Evolutionary conservation across 140 eudicot genomes (phyloP).

Genomic region (Senecio squalidus): DNA sequence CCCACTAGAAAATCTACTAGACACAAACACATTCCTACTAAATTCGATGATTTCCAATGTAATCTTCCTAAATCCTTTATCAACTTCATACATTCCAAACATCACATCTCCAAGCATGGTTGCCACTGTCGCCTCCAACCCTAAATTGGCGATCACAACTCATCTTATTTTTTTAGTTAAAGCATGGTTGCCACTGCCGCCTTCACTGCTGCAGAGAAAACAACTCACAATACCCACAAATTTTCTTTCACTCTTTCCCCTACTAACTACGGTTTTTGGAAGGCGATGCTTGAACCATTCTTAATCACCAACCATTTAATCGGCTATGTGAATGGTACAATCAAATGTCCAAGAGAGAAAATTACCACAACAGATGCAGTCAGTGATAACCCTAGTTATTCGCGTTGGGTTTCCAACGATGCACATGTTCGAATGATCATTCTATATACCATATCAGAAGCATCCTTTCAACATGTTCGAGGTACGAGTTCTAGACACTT

Average conservation of each 20-base stretch:
- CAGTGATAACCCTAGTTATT: no score
- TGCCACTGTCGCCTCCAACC: neutral
- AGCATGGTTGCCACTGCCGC: neutral
- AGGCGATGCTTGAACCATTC: no score
- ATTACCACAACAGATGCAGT: no score
- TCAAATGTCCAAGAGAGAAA: no score
- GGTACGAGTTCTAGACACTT: neutral
- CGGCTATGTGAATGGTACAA: no score
- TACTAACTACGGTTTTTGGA: neutral
- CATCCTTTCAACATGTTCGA: neutral
- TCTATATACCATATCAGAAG: neutral
- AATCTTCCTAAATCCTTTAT: no score
- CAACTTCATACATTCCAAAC: no score
- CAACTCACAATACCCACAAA: neutral
- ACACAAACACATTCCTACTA: no score
- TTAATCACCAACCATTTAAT: no score
- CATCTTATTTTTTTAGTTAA: neutral
- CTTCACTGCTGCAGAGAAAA: neutral
- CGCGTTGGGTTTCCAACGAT: no score
- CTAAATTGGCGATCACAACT: neutral
- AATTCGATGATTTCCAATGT: no score
- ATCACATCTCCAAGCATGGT: neutral
- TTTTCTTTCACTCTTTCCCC: neutral
- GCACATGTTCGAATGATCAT: neutral
- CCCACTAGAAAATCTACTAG: no score